phyloP scores from a whole-genome alignment of 176 grass and related monocot genomes.

The Triticum urartu region DNA sequence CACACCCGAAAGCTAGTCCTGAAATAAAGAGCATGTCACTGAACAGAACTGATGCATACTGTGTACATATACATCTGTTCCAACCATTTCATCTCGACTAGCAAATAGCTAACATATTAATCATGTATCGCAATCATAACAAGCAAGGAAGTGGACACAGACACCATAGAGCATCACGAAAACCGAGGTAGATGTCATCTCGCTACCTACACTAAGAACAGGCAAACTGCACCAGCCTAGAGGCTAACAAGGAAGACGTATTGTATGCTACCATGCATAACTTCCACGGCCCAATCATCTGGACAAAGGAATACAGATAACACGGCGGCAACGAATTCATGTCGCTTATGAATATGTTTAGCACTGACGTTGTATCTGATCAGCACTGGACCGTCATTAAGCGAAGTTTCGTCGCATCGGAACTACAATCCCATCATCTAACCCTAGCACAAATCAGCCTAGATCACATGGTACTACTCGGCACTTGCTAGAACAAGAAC shows the following conservation, averaged over 20 bases:
- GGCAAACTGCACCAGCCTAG: too few species aligned
- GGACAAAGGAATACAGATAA: background rate
- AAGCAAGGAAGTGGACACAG: too few species aligned
- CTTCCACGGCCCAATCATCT: background rate
- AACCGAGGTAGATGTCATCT: too few species aligned
- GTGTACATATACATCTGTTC: background rate
- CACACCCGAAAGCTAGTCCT: background rate
- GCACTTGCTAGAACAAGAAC: background rate
- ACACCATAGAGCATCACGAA: too few species aligned
- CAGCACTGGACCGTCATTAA: conserved; percentile 59
- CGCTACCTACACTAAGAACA: too few species aligned
- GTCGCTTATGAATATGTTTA: conserved; percentile 56
- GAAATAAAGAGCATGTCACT: background rate
- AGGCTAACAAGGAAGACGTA: background rate
- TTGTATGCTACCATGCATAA: conserved; percentile 38
- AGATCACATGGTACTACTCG: background rate
- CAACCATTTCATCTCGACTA: background rate
- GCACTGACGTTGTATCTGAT: conserved; percentile 42
- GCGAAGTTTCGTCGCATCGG: background rate
- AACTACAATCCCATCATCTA: background rate
- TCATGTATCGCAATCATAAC: background rate
- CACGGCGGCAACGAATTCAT: conserved; percentile 35
- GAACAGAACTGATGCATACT: background rate
- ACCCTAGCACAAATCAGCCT: background rate
- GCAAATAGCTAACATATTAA: background rate